Evolutionary conservation across 106 monocot genomes (phyloP), one percentile per base, ranked within the genome.

Genomic region (Dendrobium catenatum): DNA sequence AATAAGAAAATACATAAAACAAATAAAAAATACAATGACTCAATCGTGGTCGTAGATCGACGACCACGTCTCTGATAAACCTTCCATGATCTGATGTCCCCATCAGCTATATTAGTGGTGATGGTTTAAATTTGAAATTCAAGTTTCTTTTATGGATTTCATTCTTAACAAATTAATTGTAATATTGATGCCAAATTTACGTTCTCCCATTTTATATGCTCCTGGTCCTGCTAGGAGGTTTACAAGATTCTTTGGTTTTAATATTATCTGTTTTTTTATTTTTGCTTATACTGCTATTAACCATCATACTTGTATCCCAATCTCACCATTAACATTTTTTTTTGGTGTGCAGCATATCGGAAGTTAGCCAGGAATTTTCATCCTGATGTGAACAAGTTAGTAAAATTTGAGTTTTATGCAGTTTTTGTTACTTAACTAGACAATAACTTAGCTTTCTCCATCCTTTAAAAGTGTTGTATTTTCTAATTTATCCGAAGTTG

Each of bases 301-400:
- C 70, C 4, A 4, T 31, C 33, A 70, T 70, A 10, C 33, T 16
- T 31, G 37, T 37, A 31, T 70, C 33, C 33, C 16, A 15, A 37
- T 70, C 70, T 70, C 37, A 70, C n/a, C 3, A 70, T 70, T 70
- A 0, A 29, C 33, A 6, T 4, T 76, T 49, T 76, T 48, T 47
- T 76, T 26, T 55, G 76, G 19, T 79, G 49, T 16, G 9, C 78
- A 88, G 88, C 88, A 73, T 88, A 88, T 75, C 82, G 88, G 68
- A 88, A 88, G 76, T 85, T 88, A 75, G 88, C 88, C 17, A 80
- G 88, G 83, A 85, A 61, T 54, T 88, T 85, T 76, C 88, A 88
- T 88, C 88, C 88, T 54, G 88, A 88, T 82, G 88, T 88, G 64
- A 88, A 85, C 82, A 88, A 85, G 88, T 85, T 31, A 80, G 88